Evolutionary conservation across 768 basidiomycete genomes (phyloP).

Genomic region (Tubosaeta sp.): DNA sequence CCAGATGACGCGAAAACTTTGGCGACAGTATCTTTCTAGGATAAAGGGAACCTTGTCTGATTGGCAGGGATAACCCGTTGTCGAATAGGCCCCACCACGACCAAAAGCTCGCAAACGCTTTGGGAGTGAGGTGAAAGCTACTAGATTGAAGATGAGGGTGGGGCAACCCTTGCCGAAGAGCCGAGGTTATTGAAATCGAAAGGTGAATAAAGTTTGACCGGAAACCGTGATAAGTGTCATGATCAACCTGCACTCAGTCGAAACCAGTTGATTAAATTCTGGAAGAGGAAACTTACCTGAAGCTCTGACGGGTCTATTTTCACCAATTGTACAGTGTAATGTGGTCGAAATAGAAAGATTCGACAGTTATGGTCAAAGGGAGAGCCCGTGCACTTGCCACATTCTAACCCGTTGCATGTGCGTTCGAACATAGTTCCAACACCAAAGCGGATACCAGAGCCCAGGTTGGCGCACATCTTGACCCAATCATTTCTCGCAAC

Average conservation of each 20-base stretch:
- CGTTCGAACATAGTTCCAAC: conserved; percentile 80
- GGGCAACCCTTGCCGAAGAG: conserved; percentile 35
- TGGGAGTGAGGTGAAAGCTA: conserved; percentile 82
- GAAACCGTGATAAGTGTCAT: conserved; percentile 83
- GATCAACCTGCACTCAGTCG: conserved; percentile 32
- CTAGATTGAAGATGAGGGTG: conserved; percentile 39
- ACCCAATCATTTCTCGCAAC: conserved; percentile 35
- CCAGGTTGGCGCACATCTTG: conserved; percentile 81
- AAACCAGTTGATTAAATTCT: neutral
- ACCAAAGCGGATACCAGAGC: conserved; percentile 83
- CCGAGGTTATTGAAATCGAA: conserved; percentile 78
- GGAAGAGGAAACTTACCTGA: conserved; percentile 41
- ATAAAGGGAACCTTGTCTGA: conserved; percentile 84
- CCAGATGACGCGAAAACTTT: conserved; percentile 84
- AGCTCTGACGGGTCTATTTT: conserved; percentile 38
- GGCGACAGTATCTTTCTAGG: conserved; percentile 68
- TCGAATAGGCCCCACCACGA: conserved; percentile 90
- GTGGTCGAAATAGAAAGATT: conserved; percentile 73
- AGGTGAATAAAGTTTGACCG: conserved; percentile 93
- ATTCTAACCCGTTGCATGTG: conserved; percentile 64
- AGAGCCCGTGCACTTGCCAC: conserved; percentile 53
- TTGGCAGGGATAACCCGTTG: conserved; percentile 69
- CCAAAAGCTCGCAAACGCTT: conserved; percentile 85
- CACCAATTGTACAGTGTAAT: conserved; percentile 68
- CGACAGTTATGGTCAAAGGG: conserved; percentile 77